A percentile compares a stretch with the other conserved stretches of the same genome.
Evolutionary conservation across 148 eudicot genomes (phyloP).

Genomic region (Rhododendron williamsianum): DNA sequence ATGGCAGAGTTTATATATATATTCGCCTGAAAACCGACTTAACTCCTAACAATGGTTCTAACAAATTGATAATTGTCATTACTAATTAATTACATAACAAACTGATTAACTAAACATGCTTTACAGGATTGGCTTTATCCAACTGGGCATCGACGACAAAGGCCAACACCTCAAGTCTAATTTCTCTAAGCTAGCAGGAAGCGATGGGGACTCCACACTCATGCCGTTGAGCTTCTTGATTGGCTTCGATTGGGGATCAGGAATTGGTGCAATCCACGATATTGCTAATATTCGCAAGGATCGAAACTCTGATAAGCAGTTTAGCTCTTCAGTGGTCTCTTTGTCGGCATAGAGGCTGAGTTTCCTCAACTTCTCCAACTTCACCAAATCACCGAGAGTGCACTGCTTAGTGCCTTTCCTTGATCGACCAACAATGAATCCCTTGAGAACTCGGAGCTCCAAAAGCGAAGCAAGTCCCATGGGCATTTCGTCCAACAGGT

Average conservation of each 20-base stretch:
- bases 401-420: not conserved
- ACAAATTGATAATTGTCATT: no score
- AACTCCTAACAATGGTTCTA: no score
- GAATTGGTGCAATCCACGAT: not conserved
- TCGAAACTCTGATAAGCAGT: not conserved
- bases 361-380: not conserved
- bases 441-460: conserved; percentile 1
- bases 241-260: not conserved
- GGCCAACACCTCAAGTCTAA: not conserved
- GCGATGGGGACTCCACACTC: not conserved
- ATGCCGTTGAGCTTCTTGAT: not conserved
- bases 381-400: not conserved
- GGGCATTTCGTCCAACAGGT: not conserved
- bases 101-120: no score
- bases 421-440: not conserved
- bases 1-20: no score
- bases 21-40: no score
- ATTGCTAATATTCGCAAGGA: not conserved
- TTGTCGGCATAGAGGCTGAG: not conserved
- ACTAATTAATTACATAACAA: no score
- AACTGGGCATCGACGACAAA: not conserved
- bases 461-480: not conserved
- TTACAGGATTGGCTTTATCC: not conserved
- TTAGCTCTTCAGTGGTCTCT: not conserved
- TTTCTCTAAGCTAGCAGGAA: not conserved